Percentiles rank a stretch among this genome's conserved stretches.
phyloP scores from a whole-genome alignment of 2,329 filamentous ascomycete species.

The Aspergillus chevalieri region DNA sequence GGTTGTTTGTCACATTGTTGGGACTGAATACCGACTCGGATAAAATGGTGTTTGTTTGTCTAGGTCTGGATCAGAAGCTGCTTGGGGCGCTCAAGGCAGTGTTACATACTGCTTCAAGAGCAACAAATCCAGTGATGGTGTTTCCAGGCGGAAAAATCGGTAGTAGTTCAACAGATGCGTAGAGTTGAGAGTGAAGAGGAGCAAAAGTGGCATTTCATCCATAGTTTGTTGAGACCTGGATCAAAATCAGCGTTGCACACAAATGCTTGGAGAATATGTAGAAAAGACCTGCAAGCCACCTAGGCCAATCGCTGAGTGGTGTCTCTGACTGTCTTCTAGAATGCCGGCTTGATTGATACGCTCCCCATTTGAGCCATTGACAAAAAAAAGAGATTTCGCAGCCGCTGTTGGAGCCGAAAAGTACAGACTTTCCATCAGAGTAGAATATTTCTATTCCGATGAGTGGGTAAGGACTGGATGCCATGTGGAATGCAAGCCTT shows the following conservation, averaged over 20 bases:
- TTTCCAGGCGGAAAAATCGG: background rate
- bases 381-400: slow-evolving; percentile 3
- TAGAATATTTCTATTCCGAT: slow-evolving; percentile 4
- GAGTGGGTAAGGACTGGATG: background rate
- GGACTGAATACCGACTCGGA: slow-evolving; percentile 3
- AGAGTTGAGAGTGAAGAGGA: slow-evolving; percentile 2
- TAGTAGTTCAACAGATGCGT: background rate
- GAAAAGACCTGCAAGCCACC: slow-evolving; percentile 2
- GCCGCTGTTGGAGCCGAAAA: slow-evolving; percentile 4
- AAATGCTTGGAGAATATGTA: no score
- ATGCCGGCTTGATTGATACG: slow-evolving; percentile 3
- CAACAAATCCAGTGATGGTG: slow-evolving; percentile 5
- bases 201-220: slow-evolving; percentile 4
- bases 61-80: background rate
- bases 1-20: slow-evolving; percentile 1
- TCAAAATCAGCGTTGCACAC: no score
- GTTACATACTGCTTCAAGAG: background rate
- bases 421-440: background rate
- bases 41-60: background rate
- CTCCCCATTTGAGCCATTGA: slow-evolving; percentile 5
- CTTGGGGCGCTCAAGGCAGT: background rate
- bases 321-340: background rate
- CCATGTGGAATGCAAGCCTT: slow-evolving; percentile 5
- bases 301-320: background rate
- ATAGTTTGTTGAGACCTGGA: slow-evolving; percentile 5